Base-by-base conservation (phyloP, 495 filamentous ascomycete genomes). In the Xylaria grammica region DNA sequence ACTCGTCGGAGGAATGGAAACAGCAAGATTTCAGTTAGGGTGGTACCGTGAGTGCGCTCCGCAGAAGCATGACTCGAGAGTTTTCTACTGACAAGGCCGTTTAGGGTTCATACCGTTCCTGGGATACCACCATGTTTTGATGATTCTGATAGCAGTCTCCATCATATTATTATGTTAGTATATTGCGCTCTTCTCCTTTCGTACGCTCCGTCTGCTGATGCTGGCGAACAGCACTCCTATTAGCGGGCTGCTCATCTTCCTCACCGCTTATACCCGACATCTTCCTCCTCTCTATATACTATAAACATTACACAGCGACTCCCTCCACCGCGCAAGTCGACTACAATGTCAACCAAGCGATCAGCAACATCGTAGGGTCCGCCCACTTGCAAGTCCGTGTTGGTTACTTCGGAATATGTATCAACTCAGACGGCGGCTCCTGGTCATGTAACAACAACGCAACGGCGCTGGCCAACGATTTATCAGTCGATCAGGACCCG, bases 61-160 rank as follows among this genome's bases (percentile, higher is more conserved):
- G 52, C 30, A 19, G 34, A 38, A 20, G 19, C 50, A 44, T 44
- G 38, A 15, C 42, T 19, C 60, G 20, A 54, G 49, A 36, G 60
- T 59, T 29, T 40, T 26, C 56, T 60, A 49, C 61, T 74, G 62
- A 75, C 76, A 59, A 71, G 44, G 55, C 49, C 46, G 24, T 29
- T 50, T 69, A 97, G 93, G 92, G 70, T 87, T 94, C 72, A 84
- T 97, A 80, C 94, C 95, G 63, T 92, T 97, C 79, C 87, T 99
- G 65, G 95, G 96, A 65, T 99, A 98, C 78, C 95, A 99, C 79
- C 95, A 99, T 86, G 91, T 97, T 50, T 84, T 99, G 68, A 98
- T 99, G 95, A 91, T 98, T 68, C 79, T 99, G 55, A 97, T 99
- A 71, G 93, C 92, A 40, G 82, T 97, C 49, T 86, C 94, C 1